Base-by-base conservation (phyloP, 1,139 yeast genomes). In the Scheffersomyces segobiensis region DNA sequence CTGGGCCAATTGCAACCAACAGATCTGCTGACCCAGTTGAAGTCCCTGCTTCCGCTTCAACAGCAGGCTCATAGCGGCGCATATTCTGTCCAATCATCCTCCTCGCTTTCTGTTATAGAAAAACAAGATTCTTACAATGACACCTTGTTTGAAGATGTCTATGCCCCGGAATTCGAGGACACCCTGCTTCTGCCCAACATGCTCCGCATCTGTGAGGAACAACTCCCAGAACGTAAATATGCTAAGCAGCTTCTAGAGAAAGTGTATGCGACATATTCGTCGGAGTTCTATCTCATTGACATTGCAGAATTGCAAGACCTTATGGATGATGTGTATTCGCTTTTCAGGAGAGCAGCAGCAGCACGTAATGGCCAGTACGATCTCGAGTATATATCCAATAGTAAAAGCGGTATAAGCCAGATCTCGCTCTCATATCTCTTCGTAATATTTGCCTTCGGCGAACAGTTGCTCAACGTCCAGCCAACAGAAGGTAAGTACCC, bases 201-300 rank as follows among this genome's bases (percentile, higher is more conserved):
- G 26, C 50, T 48, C 24, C 21, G 24, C 26, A n/a, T 48, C 50
- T 48, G 50, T 48, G 50, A 62, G 21, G 63, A 61, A 46, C 62
- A 59, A 50, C 65, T 80, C 42, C 83, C 84, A 1, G 67, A 70
- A 1, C 71, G 69, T 57, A 64, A 65, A 5, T 70, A 73, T 56
- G 71, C 79, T 5, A 53, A 72, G 24, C 59, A 63, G 26, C 59
- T 80, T 39, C 69, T 80, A 42, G 64, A 69, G 47, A 67, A 71
- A 51, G 79, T 78, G 7, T 66, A 73, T 48, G 60, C 67, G 19
- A 73, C 76, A 14, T 78, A 80, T 57, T 75, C 78, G 2, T 73
- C 74, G 52, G 83, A 80, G 57, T 79, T 77, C 62, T 81, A 80
- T 58, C 64, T 81, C 12, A 71, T 77, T 26, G 80, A 78, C 50